Conservation (phyloP, 768 basidiomycete species). For the Boletus tomentosulus region DNA sequence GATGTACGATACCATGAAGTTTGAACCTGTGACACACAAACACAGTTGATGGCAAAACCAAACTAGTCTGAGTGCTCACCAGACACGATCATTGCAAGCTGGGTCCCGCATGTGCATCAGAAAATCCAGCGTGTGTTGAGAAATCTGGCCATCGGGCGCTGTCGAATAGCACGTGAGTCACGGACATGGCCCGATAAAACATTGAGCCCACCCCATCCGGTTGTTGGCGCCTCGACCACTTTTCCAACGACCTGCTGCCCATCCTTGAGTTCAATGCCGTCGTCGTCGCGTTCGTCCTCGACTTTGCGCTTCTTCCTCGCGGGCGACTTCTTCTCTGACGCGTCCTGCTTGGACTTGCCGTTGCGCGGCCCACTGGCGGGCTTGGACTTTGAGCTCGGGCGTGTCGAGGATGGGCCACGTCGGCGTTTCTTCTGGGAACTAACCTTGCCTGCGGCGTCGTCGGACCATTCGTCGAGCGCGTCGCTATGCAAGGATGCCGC, state of each 20-base stretch:
- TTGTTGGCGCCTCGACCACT: conserved; percentile 77
- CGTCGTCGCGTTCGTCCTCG: conserved; percentile 32
- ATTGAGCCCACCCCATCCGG: conserved; percentile 58
- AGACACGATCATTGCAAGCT: conserved; percentile 77
- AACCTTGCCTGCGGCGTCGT: conserved; percentile 11
- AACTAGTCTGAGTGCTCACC: conserved; percentile 40
- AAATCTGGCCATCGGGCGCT: conserved; percentile 86
- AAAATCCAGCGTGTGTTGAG: conserved; percentile 82
- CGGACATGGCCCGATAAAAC: not conserved
- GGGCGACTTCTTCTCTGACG: conserved; percentile 10
- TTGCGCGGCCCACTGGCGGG: not conserved
- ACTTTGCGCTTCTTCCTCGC: conserved; percentile 25
- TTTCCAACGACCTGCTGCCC: conserved; percentile 70
- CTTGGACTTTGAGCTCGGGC: conserved; percentile 14
- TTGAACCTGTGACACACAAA: conserved; percentile 61
- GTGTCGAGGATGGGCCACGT: conserved; percentile 25
- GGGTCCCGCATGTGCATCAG: conserved; percentile 65
- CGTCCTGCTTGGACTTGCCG: conserved; percentile 23
- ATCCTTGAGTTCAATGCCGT: conserved; percentile 47
- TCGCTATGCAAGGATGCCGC: conserved; percentile 37
- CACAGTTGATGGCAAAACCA: not conserved
- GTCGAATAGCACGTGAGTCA: not conserved
- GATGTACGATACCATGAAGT: conserved; percentile 51
- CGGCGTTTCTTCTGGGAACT: conserved; percentile 17
- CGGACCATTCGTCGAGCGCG: conserved; percentile 41